Base-by-base conservation (phyloP, 1,139 yeast species). In the Pichia kudriavzevii region DNA sequence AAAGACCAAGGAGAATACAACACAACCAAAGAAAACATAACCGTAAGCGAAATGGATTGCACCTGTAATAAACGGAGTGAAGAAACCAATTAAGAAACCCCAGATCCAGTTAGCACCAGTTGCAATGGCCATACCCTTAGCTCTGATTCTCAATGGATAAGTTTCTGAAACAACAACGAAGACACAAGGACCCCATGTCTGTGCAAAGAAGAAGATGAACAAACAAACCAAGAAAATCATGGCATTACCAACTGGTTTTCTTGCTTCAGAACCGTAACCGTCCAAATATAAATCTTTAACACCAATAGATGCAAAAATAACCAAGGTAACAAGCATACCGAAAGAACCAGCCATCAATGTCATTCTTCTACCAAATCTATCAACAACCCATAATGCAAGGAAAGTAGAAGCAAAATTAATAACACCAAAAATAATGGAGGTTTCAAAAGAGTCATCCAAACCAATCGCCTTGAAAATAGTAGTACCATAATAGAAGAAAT, bases 171-270 rank as follows among this genome's bases (percentile, higher is more conserved):
- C 72, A 48, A 81, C 76, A 38, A 80, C 80, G 72, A 76, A 85
- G 29, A 79, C 79, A 53, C 79, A 74, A 51, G 94, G 91, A 43
- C 88, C 94, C 94, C 94, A 83, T 7, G 94, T 77, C 25, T 81
- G 70, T 25, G 94, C 91, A 56, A 83, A 84, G 66, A 74, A 78
- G 71, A 80, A 79, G 45, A 85, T 81, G 64, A 75, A 85, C 42
- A 81, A 56, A 59, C 91, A 80, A 21, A 88, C 75, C 49, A 84
- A 72, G 50, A 81, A 77, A 56, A 84, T 79, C 84, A 75, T 70
- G 42, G 79, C 83, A 58, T 76, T 64, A 58, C 91, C 91, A 35
- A 80, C 75, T 42, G 79, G 64, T 45, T 61, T 62, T 30, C 53
- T 45, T 22, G 66, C 52, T 29, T 45, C 46, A 40, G 49, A 42